phyloP scores from a whole-genome alignment of 768 basidiomycete genomes.

The Psilocybe subaeruginosa region DNA sequence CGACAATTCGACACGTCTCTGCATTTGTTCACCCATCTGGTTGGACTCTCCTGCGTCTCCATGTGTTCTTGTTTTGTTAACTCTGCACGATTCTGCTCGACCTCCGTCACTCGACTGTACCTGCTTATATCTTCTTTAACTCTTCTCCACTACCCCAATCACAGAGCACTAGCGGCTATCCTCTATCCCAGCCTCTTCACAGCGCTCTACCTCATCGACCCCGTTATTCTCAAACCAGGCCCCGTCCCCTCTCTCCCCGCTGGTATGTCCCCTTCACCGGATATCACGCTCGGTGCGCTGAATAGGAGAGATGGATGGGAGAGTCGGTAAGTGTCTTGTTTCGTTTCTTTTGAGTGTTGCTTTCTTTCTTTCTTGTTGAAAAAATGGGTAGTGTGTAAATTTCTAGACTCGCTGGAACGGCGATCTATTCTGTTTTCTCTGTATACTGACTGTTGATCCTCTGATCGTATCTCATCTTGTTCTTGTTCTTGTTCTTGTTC shows the following conservation, averaged over 20 bases:
- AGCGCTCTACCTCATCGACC: slow-evolving; percentile 77
- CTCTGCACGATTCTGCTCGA: too few species aligned
- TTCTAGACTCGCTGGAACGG: too few species aligned
- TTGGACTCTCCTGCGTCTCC: too few species aligned
- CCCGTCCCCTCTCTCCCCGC: slow-evolving; percentile 6
- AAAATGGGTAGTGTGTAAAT: too few species aligned
- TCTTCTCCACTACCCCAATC: neutral
- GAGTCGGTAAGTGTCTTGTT: slow-evolving; percentile 43
- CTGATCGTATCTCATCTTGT: too few species aligned
- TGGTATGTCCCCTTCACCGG: slow-evolving; percentile 7
- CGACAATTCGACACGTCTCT: neutral
- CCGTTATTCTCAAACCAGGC: slow-evolving; percentile 53
- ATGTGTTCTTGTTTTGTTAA: too few species aligned
- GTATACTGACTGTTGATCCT: too few species aligned
- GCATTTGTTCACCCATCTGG: neutral
- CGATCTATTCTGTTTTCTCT: too few species aligned
- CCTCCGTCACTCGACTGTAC: neutral
- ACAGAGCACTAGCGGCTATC: slow-evolving; percentile 67
- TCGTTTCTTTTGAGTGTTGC: neutral
- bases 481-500: too few species aligned
- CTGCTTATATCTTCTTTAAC: too few species aligned
- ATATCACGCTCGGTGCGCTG: slow-evolving; percentile 49
- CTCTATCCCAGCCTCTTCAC: slow-evolving; percentile 69
- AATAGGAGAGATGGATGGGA: slow-evolving; percentile 64
- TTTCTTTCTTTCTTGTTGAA: too few species aligned